These are phyloP conservation scores for Areca catechu DNA, from an alignment of 176 grass and related monocot genomes.

Conservation along the genomic window DNA sequence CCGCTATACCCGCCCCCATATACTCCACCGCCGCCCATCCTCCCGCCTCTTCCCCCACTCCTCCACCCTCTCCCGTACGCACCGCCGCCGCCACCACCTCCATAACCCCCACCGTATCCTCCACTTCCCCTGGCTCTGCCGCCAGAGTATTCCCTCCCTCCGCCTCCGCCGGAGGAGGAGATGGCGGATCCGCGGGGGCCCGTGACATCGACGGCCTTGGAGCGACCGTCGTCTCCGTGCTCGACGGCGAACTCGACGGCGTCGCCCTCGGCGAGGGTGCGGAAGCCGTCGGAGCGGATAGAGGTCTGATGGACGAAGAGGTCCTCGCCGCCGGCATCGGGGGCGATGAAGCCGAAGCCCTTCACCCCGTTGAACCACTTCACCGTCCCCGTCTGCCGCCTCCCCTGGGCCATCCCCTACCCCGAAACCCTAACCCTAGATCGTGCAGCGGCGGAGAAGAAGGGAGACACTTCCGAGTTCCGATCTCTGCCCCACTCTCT, in stretches of 20 bases:
- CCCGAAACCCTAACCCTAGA: background rate
- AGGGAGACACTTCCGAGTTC: no score
- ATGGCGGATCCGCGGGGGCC: slow-evolving; percentile 10
- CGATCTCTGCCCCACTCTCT: no score
- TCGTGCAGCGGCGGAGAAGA: no score
- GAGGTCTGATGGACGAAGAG: slow-evolving; percentile 31
- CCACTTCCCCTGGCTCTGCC: slow-evolving; percentile 11
- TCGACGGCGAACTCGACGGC: slow-evolving; percentile 24
- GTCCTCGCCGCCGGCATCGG: slow-evolving; percentile 12
- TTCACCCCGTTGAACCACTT: slow-evolving; percentile 21
- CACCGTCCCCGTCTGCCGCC: slow-evolving; percentile 20
- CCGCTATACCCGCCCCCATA: background rate
- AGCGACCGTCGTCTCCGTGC: slow-evolving; percentile 16
- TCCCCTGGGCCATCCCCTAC: slow-evolving; percentile 9
- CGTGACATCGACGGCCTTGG: slow-evolving; percentile 25
- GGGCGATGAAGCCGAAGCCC: slow-evolving; percentile 29
- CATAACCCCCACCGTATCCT: slow-evolving; percentile 7
- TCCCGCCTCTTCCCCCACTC: no score
- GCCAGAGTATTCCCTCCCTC: background rate
- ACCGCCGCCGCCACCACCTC: background rate
- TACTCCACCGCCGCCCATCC: background rate
- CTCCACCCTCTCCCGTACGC: background rate
- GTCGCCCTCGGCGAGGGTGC: slow-evolving; percentile 17
- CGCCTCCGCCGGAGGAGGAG: background rate
- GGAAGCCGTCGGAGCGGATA: slow-evolving; percentile 16